Evolutionary conservation across 345 rosid species (phyloP).

Genomic region (Draba incana): DNA sequence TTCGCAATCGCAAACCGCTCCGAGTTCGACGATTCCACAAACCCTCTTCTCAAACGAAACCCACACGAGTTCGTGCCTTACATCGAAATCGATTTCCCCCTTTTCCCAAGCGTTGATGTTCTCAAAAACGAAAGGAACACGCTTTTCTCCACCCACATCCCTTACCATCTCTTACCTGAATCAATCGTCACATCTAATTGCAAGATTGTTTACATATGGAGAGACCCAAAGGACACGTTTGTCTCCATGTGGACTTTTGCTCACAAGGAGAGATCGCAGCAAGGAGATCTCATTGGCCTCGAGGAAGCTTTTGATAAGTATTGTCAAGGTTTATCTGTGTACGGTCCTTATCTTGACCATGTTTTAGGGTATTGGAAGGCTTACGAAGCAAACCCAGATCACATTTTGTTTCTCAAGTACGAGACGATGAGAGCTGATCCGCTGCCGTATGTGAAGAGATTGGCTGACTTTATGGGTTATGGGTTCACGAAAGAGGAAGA

Average conservation of each 20-base stretch:
- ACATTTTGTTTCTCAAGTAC: slow-evolving; percentile 40
- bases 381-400: slow-evolving; percentile 29
- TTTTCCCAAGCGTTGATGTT: slow-evolving; percentile 39
- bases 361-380: slow-evolving; percentile 45
- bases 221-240: slow-evolving; percentile 44
- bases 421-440: slow-evolving; percentile 40
- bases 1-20: slow-evolving; percentile 38
- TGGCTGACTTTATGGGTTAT: slow-evolving; percentile 45
- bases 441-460: slow-evolving; percentile 40
- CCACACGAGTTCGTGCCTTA: slow-evolving; percentile 49
- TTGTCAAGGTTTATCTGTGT: slow-evolving; percentile 36
- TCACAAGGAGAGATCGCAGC: slow-evolving; percentile 36
- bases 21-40: slow-evolving; percentile 28
- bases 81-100: slow-evolving; percentile 42
- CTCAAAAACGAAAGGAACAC: slow-evolving; percentile 38
- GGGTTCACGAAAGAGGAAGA: slow-evolving; percentile 40
- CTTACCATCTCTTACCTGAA: slow-evolving; percentile 37
- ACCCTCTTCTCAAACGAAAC: slow-evolving; percentile 38
- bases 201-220: slow-evolving; percentile 44
- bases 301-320: slow-evolving; percentile 42
- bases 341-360: slow-evolving; percentile 45
- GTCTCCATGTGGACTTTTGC: slow-evolving; percentile 42
- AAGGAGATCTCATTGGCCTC: slow-evolving; percentile 19
- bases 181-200: slow-evolving; percentile 19
- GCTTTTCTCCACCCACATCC: slow-evolving; percentile 44